These are phyloP conservation scores for Puccinia polysora DNA, from an alignment of 1,284 basidiomycete species.

Conservation along the genomic window DNA sequence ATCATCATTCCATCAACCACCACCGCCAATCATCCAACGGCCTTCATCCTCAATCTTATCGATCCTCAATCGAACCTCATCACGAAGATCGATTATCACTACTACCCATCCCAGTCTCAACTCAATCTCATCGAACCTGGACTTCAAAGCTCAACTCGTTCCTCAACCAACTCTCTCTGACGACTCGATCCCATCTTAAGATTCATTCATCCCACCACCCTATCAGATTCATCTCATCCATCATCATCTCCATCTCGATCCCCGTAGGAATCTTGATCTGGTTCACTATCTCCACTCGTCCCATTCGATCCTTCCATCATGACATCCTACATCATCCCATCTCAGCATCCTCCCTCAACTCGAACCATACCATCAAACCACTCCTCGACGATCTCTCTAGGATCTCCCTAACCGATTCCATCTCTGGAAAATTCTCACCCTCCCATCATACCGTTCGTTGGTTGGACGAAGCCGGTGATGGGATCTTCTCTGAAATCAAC, in stretches of 20 bases:
- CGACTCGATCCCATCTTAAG: too few relatives aligned
- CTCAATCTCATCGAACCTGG: too few relatives aligned
- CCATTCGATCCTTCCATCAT: not conserved
- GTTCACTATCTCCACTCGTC: not conserved
- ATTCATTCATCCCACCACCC: too few relatives aligned
- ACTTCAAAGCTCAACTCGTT: too few relatives aligned
- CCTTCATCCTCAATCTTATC: too few relatives aligned
- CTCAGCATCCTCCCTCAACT: constrained; percentile 81
- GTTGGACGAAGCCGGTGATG: constrained; percentile 67
- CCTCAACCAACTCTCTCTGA: too few relatives aligned
- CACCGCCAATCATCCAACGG: too few relatives aligned
- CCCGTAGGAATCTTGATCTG: not conserved
- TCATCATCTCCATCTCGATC: not conserved
- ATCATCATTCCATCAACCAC: too few relatives aligned
- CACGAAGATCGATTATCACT: too few relatives aligned
- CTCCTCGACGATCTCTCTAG: not conserved
- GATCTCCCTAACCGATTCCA: not conserved
- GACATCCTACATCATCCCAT: not conserved
- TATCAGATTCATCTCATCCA: not conserved
- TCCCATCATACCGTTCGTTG: constrained; percentile 31
- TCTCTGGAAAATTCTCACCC: constrained; percentile 20
- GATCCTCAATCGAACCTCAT: too few relatives aligned
- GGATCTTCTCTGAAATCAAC: constrained; percentile 67
- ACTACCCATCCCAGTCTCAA: too few relatives aligned
- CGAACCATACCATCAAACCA: constrained; percentile 57